Evolutionary conservation across 805 yeast genomes (phyloP).

Genomic region (Lipomyces mesembrius): DNA sequence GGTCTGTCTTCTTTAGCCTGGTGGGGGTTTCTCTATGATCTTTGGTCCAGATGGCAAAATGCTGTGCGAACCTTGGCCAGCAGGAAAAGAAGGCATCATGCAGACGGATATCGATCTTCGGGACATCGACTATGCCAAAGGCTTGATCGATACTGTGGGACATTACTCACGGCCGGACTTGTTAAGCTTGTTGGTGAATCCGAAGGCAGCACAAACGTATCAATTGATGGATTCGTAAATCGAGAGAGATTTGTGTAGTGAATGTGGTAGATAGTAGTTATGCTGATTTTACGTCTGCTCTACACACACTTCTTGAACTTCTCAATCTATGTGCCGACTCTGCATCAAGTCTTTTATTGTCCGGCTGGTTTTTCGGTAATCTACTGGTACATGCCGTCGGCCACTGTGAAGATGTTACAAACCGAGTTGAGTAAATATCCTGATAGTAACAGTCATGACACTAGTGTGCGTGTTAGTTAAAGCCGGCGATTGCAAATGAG

Average conservation of each 20-base stretch:
- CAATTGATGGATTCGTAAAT: constrained; percentile 1
- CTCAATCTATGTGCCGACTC: neutral
- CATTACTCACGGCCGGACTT: constrained; percentile 1
- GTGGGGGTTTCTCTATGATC: constrained; percentile 1
- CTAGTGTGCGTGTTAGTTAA: no score
- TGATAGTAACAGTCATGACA: no score
- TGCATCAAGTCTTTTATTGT: no score
- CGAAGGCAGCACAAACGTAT: constrained; percentile 2
- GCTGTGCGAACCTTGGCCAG: constrained; percentile 3
- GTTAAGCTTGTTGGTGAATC: constrained; percentile 1
- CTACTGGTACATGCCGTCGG: no score
- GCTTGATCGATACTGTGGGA: constrained; percentile 2
- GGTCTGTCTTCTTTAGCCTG: constrained; percentile 1
- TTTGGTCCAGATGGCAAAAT: neutral
- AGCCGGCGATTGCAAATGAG: no score
- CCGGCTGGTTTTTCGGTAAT: no score
- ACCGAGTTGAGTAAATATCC: no score
- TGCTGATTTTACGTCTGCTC: constrained; percentile 1
- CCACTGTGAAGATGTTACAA: no score
- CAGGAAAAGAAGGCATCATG: constrained; percentile 1
- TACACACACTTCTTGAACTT: neutral
- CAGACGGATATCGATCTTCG: constrained; percentile 1
- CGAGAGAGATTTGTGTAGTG: neutral
- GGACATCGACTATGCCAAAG: neutral
- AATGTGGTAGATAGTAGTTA: neutral